These are phyloP conservation scores for Brassica balearica DNA, from an alignment of 441 rosid species.

Conservation along the genomic window DNA sequence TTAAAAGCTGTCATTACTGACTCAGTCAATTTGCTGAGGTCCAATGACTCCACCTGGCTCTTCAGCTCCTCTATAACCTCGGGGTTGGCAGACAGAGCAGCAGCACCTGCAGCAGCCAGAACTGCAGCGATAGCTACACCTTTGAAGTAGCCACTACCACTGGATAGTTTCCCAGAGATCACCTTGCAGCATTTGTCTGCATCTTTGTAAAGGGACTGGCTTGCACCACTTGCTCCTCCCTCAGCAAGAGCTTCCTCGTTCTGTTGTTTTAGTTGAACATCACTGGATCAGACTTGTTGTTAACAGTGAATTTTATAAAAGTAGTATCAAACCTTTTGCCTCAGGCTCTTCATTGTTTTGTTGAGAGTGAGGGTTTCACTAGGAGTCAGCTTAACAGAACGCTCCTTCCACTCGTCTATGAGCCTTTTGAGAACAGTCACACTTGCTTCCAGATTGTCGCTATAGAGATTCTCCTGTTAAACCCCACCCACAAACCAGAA, in stretches of 20 bases:
- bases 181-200: constrained; percentile 75
- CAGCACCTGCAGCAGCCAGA: constrained; percentile 51
- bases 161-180: constrained; percentile 54
- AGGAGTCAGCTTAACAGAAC: constrained; percentile 55
- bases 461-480: constrained; percentile 75
- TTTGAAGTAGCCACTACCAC: constrained; percentile 59
- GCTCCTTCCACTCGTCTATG: constrained; percentile 71
- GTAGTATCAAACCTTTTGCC: constrained; percentile 61
- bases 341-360: constrained; percentile 62
- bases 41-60: too few relatives aligned
- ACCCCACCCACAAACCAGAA: background rate
- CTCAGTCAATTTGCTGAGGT: too few relatives aligned
- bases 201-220: constrained; percentile 51
- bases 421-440: constrained; percentile 63
- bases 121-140: constrained; percentile 48
- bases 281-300: background rate
- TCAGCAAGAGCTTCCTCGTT: constrained; percentile 65
- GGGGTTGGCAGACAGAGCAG: constrained; percentile 24
- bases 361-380: constrained; percentile 54
- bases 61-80: too few relatives aligned
- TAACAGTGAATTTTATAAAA: background rate
- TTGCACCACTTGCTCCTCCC: constrained; percentile 49
- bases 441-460: constrained; percentile 72
- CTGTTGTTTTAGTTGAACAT: constrained; percentile 45
- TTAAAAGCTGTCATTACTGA: too few relatives aligned